These are phyloP conservation scores for Vigna trinervia DNA, from an alignment of 306 rosid species.

Conservation along the genomic window DNA sequence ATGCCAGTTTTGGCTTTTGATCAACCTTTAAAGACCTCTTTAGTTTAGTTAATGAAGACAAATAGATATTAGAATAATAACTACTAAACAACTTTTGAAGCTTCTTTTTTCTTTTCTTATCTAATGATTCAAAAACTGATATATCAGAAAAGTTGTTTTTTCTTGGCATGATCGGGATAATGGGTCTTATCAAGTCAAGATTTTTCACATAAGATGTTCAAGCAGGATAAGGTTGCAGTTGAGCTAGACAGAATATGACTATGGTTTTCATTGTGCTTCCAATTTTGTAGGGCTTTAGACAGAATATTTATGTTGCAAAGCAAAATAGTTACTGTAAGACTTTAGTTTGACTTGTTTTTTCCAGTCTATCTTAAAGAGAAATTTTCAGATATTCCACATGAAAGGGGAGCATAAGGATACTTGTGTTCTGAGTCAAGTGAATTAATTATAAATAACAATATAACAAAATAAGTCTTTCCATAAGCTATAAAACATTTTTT, in stretches of 20 bases:
- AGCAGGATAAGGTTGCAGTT: not conserved
- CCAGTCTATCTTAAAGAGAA: not conserved
- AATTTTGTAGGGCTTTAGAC: not conserved
- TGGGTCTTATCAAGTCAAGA: not conserved
- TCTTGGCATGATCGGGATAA: not conserved
- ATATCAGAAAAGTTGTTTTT: not conserved
- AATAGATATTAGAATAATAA: not conserved
- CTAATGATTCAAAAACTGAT: not conserved
- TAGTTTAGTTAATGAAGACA: not conserved
- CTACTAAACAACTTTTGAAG: not conserved
- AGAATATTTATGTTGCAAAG: not conserved
- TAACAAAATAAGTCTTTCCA: slow-evolving; percentile 39
- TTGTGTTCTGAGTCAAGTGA: slow-evolving; percentile 31
- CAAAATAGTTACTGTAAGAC: slow-evolving; percentile 10
- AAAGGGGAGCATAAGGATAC: not conserved
- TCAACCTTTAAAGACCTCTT: too few relatives aligned
- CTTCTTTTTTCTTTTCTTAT: not conserved
- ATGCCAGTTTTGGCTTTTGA: not conserved
- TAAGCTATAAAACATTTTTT: slow-evolving; percentile 32
- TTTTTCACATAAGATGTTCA: not conserved
- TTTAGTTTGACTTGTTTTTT: not conserved
- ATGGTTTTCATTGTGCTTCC: not conserved
- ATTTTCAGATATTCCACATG: not conserved
- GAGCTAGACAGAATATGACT: not conserved
- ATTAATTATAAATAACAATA: slow-evolving; percentile 40